phyloP scores from a whole-genome alignment of 2,329 filamentous ascomycete species.

The Conoideocrella luteorostrata region DNA sequence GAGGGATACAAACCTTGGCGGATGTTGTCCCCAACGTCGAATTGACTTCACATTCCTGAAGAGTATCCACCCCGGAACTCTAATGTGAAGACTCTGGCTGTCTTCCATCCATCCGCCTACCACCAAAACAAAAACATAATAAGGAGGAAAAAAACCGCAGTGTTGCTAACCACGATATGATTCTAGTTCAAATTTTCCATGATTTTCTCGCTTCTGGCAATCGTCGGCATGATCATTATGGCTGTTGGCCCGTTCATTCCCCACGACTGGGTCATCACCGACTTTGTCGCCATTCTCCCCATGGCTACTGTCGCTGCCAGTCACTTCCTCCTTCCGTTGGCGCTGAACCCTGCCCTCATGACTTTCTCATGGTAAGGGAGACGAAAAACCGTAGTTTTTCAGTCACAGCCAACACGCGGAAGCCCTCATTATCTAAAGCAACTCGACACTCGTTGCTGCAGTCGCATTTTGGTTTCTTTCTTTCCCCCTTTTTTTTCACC shows the following conservation, averaged over 20 bases:
- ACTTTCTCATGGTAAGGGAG: constrained; percentile 66
- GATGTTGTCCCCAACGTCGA: neutral
- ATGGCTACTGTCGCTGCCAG: constrained; percentile 65
- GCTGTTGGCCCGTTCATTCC: constrained; percentile 60
- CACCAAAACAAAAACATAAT: neutral
- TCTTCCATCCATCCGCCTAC: too few species aligned
- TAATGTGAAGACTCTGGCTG: too few species aligned
- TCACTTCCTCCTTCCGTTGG: constrained; percentile 66
- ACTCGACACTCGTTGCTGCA: neutral
- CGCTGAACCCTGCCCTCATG: constrained; percentile 73
- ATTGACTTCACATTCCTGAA: too few species aligned
- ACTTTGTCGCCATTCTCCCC: constrained; percentile 70
- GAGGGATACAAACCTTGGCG: too few species aligned
- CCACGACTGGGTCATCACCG: constrained; percentile 57
- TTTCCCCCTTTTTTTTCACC: neutral
- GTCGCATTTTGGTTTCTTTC: too few species aligned
- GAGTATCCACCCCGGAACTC: too few species aligned
- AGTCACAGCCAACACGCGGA: too few species aligned
- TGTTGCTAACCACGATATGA: constrained; percentile 13
- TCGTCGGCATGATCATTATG: constrained; percentile 57
- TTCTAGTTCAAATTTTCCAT: constrained; percentile 66
- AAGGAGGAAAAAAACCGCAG: neutral
- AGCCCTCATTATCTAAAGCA: too few species aligned
- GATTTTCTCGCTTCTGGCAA: constrained; percentile 51
- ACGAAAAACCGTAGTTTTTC: too few species aligned